Evolutionary conservation across 257 asterid species (phyloP).

Genomic region (Solanum chaucha): DNA sequence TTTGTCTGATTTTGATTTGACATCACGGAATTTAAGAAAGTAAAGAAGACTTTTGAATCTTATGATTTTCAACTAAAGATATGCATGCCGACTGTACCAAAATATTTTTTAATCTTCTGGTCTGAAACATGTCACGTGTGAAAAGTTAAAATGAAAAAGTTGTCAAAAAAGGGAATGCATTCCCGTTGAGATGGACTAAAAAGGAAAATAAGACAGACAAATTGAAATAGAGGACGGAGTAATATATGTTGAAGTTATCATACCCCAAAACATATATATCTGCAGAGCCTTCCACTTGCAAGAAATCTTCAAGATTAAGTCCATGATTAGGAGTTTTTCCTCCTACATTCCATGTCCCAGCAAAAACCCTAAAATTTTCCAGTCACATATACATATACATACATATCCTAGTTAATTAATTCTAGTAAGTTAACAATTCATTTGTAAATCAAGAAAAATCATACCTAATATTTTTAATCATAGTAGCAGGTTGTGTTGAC

Average conservation of each 20-base stretch:
- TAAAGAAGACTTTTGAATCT: not conserved
- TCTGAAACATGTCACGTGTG: not conserved
- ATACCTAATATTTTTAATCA: constrained; percentile 59
- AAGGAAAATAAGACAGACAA: not conserved
- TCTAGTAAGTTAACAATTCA: not conserved
- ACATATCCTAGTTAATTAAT: not conserved
- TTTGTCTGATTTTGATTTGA: not conserved
- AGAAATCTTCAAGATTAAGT: constrained; percentile 77
- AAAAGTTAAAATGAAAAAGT: not conserved
- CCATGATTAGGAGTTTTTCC: constrained; percentile 69
- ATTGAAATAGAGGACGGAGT: not conserved
- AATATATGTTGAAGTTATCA: not conserved
- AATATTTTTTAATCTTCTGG: not conserved
- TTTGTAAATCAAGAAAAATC: not conserved
- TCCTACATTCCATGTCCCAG: constrained; percentile 92
- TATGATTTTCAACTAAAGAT: not conserved
- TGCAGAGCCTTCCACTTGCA: constrained; percentile 82
- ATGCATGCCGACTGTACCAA: not conserved
- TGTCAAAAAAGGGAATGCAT: not conserved
- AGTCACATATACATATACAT: not conserved
- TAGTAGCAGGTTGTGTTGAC: constrained; percentile 37
- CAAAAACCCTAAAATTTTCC: constrained; percentile 51
- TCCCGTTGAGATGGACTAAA: not conserved
- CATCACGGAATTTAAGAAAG: too few species aligned
- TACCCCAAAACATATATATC: constrained; percentile 91